Evolutionary conservation across 2,329 filamentous ascomycete species (phyloP), one percentile per base, ranked within the genome.

Genomic region (Alternaria ethzedia): DNA sequence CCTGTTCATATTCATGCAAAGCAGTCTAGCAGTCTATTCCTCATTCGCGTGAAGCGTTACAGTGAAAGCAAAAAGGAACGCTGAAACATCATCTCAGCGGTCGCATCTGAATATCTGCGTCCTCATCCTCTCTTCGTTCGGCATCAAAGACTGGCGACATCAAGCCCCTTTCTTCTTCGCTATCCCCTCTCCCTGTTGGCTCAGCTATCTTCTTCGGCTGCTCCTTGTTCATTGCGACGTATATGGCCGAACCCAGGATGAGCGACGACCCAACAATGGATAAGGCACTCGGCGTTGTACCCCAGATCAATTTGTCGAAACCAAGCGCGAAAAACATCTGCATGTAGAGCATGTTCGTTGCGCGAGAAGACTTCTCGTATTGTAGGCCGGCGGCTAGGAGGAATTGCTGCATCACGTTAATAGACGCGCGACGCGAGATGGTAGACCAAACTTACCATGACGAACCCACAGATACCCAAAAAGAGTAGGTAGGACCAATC

Each of bases 301-400:
- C 86, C 81, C 88, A 91, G 15, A 91, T 81, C 11, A 89, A 66
- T 69, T 88, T 87, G 75, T 92, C 90, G 13, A 89, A 88, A 4
- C 83, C 81, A 11, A 91, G 77, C 3, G 90, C 89, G 76, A 91
- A 91, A 4, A 91, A 79, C 88, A 91, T 90, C 75, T 91, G 88
- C 49, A 86, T 88, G 73, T 91, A 92, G 0, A 89, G 82, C 88
- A 91, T 90, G 58, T 88, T 88, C 0, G 88, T 90, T 3, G 88
- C 88, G 20, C 87, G 83, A 4, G 82, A 82, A 1, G 85, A 86
- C 65, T 90, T 90, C 73, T 94, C 91, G 64, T 90, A 88, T 23
- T 90, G 85, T 51, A 97, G 81, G 0, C 93, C 93, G 1, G 88
- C 86, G 1, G 94, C 96, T 17, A 96, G 82, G n/a, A 96, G 84